Percentiles rank a stretch among this genome's conserved stretches.
Conservation (phyloP, 192 early-diverging fungal genomes). For the Umbelopsis vinacea region DNA sequence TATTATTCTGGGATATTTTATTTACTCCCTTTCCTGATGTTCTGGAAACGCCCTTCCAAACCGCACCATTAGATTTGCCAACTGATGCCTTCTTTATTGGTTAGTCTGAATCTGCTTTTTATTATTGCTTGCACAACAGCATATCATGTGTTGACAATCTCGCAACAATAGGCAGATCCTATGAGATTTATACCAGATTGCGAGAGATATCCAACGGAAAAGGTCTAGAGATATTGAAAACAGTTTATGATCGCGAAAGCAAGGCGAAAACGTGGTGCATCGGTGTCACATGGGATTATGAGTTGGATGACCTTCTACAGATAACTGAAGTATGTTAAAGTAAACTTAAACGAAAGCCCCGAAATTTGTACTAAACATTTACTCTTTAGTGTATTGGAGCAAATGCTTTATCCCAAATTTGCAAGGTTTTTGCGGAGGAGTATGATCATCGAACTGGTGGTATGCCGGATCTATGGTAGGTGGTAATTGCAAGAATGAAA, state of each 20-base stretch:
- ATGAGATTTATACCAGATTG: conserved; percentile 43
- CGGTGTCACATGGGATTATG: conserved; percentile 56
- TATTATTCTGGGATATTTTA: conserved; percentile 75
- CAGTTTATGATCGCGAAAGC: conserved; percentile 45
- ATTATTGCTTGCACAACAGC: not conserved
- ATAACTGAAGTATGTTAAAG: conserved; percentile 50
- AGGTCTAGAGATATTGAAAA: conserved; percentile 41
- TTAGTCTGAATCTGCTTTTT: conserved; percentile 8
- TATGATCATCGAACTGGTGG: conserved; percentile 65
- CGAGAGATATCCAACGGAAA: conserved; percentile 32
- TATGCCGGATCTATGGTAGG: conserved; percentile 71
- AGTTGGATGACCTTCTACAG: conserved; percentile 44
- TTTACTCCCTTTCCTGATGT: conserved; percentile 65
- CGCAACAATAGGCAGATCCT: conserved; percentile 37
- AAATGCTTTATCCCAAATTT: conserved; percentile 57
- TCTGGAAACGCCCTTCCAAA: conserved; percentile 74
- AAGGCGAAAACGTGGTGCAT: conserved; percentile 46
- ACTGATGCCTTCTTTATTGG: conserved; percentile 68
- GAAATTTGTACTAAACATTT: conserved; percentile 14
- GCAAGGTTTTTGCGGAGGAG: conserved; percentile 63
- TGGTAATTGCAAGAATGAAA: not conserved
- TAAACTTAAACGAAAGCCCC: not conserved
- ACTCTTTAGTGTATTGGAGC: conserved; percentile 61
- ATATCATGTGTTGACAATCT: conserved; percentile 18
- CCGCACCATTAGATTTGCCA: conserved; percentile 66